Evolutionary conservation across 2,329 filamentous ascomycete species (phyloP).

Genomic region (Lachnellula willkommii): DNA sequence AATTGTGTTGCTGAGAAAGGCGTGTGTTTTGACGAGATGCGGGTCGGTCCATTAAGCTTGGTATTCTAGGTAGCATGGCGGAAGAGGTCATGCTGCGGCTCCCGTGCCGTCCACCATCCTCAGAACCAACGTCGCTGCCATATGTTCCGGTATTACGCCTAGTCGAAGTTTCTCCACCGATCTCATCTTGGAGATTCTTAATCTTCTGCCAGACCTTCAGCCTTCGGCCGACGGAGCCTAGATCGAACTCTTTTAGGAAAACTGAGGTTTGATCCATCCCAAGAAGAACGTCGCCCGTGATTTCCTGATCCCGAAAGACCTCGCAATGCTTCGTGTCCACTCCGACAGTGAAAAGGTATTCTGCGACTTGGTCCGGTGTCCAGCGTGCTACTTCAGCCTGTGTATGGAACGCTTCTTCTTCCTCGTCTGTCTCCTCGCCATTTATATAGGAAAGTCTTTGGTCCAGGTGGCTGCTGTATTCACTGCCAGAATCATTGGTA

Average conservation of each 20-base stretch:
- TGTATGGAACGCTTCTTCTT: slow-evolving; percentile 68
- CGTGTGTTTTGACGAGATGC: slow-evolving; percentile 24
- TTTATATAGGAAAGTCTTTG: slow-evolving; percentile 85
- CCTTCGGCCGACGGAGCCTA: slow-evolving; percentile 83
- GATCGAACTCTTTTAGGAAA: slow-evolving; percentile 91
- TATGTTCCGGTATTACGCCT: slow-evolving; percentile 52
- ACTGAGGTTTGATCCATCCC: slow-evolving; percentile 94
- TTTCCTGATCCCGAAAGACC: slow-evolving; percentile 93
- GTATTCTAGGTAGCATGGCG: slow-evolving; percentile 26
- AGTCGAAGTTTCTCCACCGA: slow-evolving; percentile 49
- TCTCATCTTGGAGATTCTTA: slow-evolving; percentile 83
- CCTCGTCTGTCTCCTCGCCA: slow-evolving; percentile 91
- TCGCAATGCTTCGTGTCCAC: slow-evolving; percentile 89
- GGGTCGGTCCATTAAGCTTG: slow-evolving; percentile 27
- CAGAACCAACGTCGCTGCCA: slow-evolving; percentile 54
- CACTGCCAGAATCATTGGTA: slow-evolving; percentile 73
- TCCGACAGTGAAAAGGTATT: slow-evolving; percentile 78
- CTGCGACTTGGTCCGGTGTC: slow-evolving; percentile 76
- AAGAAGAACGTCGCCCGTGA: slow-evolving; percentile 84
- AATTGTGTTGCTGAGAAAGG: slow-evolving; percentile 27
- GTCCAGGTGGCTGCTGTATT: slow-evolving; percentile 76
- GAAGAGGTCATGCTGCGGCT: slow-evolving; percentile 33
- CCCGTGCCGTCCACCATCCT: slow-evolving; percentile 45
- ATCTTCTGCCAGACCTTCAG: slow-evolving; percentile 97
- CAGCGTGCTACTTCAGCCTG: slow-evolving; percentile 72